phyloP scores from a whole-genome alignment of 1,284 basidiomycete species.

The Pseudozyma pruni region DNA sequence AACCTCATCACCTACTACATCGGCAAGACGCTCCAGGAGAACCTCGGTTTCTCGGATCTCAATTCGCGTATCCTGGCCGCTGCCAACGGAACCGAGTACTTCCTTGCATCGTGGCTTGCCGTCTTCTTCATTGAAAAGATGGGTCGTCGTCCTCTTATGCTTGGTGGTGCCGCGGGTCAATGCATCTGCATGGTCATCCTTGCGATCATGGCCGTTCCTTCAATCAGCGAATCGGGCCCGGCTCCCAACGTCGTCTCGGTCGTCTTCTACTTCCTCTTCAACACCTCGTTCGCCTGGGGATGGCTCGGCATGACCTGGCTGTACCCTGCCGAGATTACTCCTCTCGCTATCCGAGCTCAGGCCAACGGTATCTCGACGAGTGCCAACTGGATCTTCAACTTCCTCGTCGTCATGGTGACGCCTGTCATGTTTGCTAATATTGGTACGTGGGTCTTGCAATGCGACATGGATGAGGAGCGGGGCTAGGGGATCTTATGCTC shows the following conservation, averaged over 20 bases:
- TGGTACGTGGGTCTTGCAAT: too few relatives aligned
- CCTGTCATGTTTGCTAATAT: slow-evolving; percentile 53
- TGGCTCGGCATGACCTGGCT: slow-evolving; percentile 68
- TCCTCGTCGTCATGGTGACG: slow-evolving; percentile 62
- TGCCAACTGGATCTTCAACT: slow-evolving; percentile 65
- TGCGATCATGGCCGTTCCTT: slow-evolving; percentile 28
- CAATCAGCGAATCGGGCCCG: slow-evolving; percentile 20
- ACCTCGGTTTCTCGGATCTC: slow-evolving; percentile 56
- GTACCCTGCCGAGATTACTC: slow-evolving; percentile 67
- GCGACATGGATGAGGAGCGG: too few relatives aligned
- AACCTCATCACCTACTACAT: slow-evolving; percentile 67
- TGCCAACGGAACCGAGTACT: slow-evolving; percentile 66
- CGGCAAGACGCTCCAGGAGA: slow-evolving; percentile 61
- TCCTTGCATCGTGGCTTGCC: slow-evolving; percentile 63
- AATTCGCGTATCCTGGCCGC: slow-evolving; percentile 63
- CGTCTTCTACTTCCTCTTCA: slow-evolving; percentile 64
- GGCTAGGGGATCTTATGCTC: too few relatives aligned
- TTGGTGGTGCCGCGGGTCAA: slow-evolving; percentile 59
- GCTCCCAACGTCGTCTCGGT: slow-evolving; percentile 52
- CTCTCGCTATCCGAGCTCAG: slow-evolving; percentile 59
- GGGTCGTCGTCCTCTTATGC: slow-evolving; percentile 64
- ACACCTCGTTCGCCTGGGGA: slow-evolving; percentile 64
- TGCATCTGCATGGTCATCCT: slow-evolving; percentile 61
- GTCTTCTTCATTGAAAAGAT: slow-evolving; percentile 61
- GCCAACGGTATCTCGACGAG: slow-evolving; percentile 63